Evolutionary conservation across 345 rosid genomes (phyloP).

Genomic region (Xanthoceras sorbifolium): DNA sequence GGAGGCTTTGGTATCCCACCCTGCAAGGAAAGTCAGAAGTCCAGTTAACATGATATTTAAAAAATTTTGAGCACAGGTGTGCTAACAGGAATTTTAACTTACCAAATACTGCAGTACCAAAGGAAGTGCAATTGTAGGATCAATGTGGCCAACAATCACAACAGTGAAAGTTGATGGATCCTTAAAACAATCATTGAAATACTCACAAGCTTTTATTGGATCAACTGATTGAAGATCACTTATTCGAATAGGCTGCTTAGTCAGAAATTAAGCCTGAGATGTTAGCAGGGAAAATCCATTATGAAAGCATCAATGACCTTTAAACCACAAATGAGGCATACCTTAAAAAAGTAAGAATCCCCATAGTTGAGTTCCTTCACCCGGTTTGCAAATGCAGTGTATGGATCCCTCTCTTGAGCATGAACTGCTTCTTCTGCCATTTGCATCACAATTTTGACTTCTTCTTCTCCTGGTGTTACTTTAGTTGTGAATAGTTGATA

Average conservation of each 20-base stretch:
- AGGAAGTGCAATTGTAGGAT: constrained; percentile 69
- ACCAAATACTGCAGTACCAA: constrained; percentile 88
- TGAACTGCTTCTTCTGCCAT: constrained; percentile 85
- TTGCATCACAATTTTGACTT: constrained; percentile 87
- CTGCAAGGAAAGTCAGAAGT: constrained; percentile 31
- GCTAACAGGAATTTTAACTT: constrained; percentile 30
- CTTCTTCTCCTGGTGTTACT: constrained; percentile 83
- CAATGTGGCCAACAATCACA: constrained; percentile 83
- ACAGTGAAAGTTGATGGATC: constrained; percentile 93
- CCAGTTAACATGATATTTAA: constrained; percentile 9
- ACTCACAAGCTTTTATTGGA: constrained; percentile 88
- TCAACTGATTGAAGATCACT: constrained; percentile 74
- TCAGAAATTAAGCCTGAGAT: constrained; percentile 19
- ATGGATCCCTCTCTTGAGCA: constrained; percentile 94
- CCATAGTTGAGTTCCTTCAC: constrained; percentile 89
- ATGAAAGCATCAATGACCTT: constrained; percentile 10
- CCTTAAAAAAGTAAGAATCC: constrained; percentile 89
- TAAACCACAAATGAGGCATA: constrained; percentile 32
- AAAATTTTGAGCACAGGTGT: constrained; percentile 3
- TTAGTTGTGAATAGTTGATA: constrained; percentile 79
- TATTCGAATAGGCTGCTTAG: constrained; percentile 71
- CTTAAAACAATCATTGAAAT: constrained; percentile 81
- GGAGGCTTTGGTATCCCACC: constrained; percentile 89
- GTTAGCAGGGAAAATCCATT: constrained; percentile 8
- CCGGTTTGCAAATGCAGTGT: constrained; percentile 78